Evolutionary conservation across 257 asterid species (phyloP).

Genomic region (Nyctanthes arbortristis): DNA sequence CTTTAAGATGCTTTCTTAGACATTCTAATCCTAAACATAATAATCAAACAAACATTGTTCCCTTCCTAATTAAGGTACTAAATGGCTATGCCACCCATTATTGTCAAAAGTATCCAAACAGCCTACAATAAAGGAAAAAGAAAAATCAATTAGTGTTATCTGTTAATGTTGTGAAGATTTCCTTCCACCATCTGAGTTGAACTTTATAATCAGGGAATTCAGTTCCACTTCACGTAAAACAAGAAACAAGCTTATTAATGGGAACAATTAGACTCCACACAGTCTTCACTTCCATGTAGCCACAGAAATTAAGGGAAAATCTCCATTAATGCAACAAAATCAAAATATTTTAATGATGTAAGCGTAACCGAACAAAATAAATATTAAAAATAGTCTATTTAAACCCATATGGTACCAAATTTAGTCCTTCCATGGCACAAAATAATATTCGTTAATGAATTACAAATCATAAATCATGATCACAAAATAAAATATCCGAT

Average conservation of each 20-base stretch:
- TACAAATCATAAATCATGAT: not conserved
- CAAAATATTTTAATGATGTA: not conserved
- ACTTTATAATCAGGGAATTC: too few species aligned
- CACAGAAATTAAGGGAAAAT: not conserved
- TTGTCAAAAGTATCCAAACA: not conserved
- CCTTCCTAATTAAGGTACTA: not conserved
- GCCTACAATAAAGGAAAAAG: not conserved
- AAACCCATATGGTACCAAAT: not conserved
- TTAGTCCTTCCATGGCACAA: not conserved
- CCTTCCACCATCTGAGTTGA: not conserved
- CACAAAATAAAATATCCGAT: constrained; percentile 19
- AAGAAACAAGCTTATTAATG: too few species aligned
- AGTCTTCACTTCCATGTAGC: too few species aligned
- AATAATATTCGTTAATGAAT: not conserved
- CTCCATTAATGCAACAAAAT: not conserved
- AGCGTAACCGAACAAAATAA: not conserved
- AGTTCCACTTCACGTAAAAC: too few species aligned
- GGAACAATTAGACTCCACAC: too few species aligned
- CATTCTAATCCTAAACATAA: too few species aligned
- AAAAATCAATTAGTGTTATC: not conserved
- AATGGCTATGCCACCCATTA: not conserved
- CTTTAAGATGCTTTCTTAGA: too few species aligned
- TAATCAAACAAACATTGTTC: not conserved
- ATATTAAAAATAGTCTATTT: not conserved
- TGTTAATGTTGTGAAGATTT: too few species aligned